These are phyloP conservation scores for Clitopilus hobsonii DNA, from an alignment of 768 basidiomycete genomes.

Conservation along the genomic window DNA sequence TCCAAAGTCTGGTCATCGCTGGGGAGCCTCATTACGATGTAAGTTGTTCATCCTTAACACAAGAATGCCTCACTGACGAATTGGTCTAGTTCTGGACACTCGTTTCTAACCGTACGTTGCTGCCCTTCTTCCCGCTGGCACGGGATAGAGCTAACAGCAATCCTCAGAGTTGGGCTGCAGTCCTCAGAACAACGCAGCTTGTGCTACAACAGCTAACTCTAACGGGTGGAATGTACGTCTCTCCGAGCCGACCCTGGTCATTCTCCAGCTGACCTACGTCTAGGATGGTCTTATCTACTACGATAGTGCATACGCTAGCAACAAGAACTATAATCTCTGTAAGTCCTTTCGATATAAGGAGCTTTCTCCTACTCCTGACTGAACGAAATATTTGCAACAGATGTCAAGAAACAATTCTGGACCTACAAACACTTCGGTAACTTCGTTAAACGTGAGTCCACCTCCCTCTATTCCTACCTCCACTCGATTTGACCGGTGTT, in stretches of 20 bases:
- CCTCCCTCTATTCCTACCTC: not conserved
- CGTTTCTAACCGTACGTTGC: conserved; percentile 24
- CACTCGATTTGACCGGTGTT: not conserved
- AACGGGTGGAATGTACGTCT: conserved; percentile 36
- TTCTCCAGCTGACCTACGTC: not conserved
- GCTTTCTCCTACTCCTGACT: too few relatives aligned
- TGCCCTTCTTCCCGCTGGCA: conserved; percentile 6
- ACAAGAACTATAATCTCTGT: conserved; percentile 33
- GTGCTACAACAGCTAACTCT: conserved; percentile 29
- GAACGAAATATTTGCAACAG: too few relatives aligned
- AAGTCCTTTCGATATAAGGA: too few relatives aligned
- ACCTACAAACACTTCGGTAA: conserved; percentile 36
- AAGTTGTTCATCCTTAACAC: conserved; percentile 5
- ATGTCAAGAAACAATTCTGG: conserved; percentile 34
- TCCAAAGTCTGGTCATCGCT: conserved; percentile 32
- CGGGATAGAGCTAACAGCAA: too few relatives aligned
- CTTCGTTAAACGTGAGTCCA: conserved; percentile 31
- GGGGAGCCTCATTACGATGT: conserved; percentile 34
- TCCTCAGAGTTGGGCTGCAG: conserved; percentile 32
- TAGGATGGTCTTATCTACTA: conserved; percentile 37
- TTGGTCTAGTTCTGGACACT: conserved; percentile 31
- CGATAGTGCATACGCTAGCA: conserved; percentile 31
- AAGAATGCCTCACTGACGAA: not conserved
- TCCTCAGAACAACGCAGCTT: conserved; percentile 26
- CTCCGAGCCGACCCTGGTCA: not conserved